Evolutionary conservation across 805 yeast species (phyloP), one percentile per base, ranked within the genome.

Genomic region (Hanseniaspora mollemarum): DNA sequence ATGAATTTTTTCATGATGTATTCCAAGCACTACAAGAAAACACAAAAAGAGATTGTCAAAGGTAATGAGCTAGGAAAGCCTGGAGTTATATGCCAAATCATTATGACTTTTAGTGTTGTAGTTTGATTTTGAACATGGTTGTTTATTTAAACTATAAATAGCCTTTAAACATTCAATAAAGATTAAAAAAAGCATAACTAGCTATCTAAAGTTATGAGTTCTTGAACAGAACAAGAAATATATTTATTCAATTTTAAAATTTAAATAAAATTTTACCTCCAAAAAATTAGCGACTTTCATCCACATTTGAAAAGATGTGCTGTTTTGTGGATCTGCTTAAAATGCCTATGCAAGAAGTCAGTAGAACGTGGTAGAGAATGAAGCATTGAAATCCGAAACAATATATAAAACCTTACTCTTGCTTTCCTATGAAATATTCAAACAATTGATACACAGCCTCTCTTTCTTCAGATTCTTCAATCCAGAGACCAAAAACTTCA

Each of bases 401-500:
- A n/a, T n/a, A n/a, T n/a, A 7, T 16, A 67, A 58, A 31, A 59
- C 63, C 52, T 63, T 62, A 29, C 67, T 66, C 48, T 62, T 65
- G 53, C 56, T 61, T 33, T 63, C 66, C 39, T 63, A 54, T 29
- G 63, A 54, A 52, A 62, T 62, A 49, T 65, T 65, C 19, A 10
- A 72, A 58, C 46, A 72, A 54, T 58, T 78, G 76, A 57, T 68
- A 75, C 38, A 83, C 67, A 57, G 76, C 75, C 41, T 72, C 73
- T 62, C 90, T 70, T 59, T 83, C 88, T 7, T 72, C 76, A 41
- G 74, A 79, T 51, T 82, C 78, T 60, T 81, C 84, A 19, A 83
- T 72, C 92, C 92, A 84, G 43, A 84, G 67, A 1, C 94, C 94
- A 62, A 73, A 83, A 12, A 83, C 80, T 41, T 81, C 84, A 21